Base-by-base conservation (phyloP, 2,329 filamentous ascomycete species). In the Bretziella fagacearum region DNA sequence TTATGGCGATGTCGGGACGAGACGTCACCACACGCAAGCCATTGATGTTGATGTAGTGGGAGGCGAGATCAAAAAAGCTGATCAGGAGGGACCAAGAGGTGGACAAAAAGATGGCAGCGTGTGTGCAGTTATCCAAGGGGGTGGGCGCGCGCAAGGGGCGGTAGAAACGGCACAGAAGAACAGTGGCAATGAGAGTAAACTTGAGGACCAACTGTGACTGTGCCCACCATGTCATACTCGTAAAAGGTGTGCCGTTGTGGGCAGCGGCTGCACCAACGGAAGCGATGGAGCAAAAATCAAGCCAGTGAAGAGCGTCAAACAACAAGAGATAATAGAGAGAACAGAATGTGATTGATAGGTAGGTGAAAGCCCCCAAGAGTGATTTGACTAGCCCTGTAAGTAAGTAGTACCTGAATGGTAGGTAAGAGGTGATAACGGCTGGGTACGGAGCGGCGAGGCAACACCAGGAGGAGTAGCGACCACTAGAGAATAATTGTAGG, bases 91-190 rank as follows among this genome's bases (percentile, higher is more conserved):
- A 50, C 50, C 51, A 53, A 26, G 51, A 51, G 8, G 50, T 49
- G 26, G 52, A 50, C 13, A 53, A 35, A 11, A 52, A 49, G 15
- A 53, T 51, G 18, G 46, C 25, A 30, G 51, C 50, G 32, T 53
- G 52, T 30, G 51, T 47, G 17, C 50, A 47, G 35, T 53, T 53
- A 29, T 53, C 52, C 39, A 52, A 46, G 22, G 48, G 33, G 15
- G 50, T 53, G 6, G 52, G 52, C 7, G 52, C 45, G 26, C 50
- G 50, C 26, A 51, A 51, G n/a, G 52, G 52, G 27, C 52, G 51
- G 46, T 51, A 50, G 29, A 52, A 53, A 35, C 52, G 52, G 29
- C 52, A 53, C 37, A 52, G 39, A 32, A 52, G 40, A 27, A 53
- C 51, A 22, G 51, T 49, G 36, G 49, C 44, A 49, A 53, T 45